A percentile compares a stretch with the other conserved stretches of the same genome.
phyloP scores from a whole-genome alignment of 345 rosid genomes.

The Rhodamnia argentea region DNA sequence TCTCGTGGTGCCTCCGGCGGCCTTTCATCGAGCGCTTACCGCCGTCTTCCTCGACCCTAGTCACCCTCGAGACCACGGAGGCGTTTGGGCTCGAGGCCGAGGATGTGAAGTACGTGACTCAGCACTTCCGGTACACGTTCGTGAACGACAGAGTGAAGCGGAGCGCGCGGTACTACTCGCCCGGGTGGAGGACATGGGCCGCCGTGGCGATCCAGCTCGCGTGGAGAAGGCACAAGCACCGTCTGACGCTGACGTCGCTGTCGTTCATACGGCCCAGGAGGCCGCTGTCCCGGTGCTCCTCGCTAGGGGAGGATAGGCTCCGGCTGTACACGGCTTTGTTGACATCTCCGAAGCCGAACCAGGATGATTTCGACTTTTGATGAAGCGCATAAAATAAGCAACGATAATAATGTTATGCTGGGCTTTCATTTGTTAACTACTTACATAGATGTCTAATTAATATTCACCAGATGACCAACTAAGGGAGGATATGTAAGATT shows the following conservation, averaged over 20 bases:
- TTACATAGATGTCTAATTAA: background rate
- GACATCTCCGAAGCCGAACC: slow-evolving; percentile 95
- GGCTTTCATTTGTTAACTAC: background rate
- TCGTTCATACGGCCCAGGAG: slow-evolving; percentile 89
- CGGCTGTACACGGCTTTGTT: slow-evolving; percentile 86
- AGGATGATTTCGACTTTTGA: slow-evolving; percentile 80
- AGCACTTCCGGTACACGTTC: slow-evolving; percentile 93
- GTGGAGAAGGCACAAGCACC: slow-evolving; percentile 84
- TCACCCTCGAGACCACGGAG: slow-evolving; percentile 88
- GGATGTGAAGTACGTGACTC: slow-evolving; percentile 88
- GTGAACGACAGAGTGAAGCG: slow-evolving; percentile 85
- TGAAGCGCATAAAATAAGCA: background rate
- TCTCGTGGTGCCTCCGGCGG: slow-evolving; percentile 85
- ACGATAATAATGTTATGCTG: background rate
- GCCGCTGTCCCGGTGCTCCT: slow-evolving; percentile 75
- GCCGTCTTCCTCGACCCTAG: slow-evolving; percentile 71
- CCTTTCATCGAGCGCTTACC: slow-evolving; percentile 88
- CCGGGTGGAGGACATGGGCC: slow-evolving; percentile 98
- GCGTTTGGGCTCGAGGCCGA: slow-evolving; percentile 88
- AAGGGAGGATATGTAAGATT: background rate
- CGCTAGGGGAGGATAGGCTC: slow-evolving; percentile 80
- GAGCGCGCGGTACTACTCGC: slow-evolving; percentile 89
- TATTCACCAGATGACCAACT: background rate
- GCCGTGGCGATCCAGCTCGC: slow-evolving; percentile 96
- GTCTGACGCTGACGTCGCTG: slow-evolving; percentile 68